Evolutionary conservation across 352 stramenopile genomes (phyloP), one percentile per base, ranked within the genome.

Genomic region (Globisporangium yorkense): DNA sequence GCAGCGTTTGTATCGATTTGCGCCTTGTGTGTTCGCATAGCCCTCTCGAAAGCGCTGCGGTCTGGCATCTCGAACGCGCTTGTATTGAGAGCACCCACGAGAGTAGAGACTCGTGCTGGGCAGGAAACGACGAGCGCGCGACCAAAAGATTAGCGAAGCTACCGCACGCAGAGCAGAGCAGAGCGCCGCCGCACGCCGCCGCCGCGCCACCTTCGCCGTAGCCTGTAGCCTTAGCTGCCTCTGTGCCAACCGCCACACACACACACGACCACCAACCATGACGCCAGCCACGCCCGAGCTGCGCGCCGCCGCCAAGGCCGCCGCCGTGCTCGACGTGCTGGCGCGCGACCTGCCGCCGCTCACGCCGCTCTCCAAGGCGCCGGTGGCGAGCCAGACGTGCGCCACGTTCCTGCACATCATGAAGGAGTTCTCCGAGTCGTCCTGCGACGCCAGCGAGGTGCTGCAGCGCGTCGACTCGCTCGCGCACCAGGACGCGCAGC

Each of bases 331-430:
- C 15, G 57, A 63, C 33, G 44, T 63, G 27, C 21, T 63, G 41
- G 57, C 56, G 31, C 56, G 56, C 50, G 57, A 63, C 9, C 33
- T 46, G 16, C 10, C 15, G 27, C 53, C 41, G 4, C 53, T 40
- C 49, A 29, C 51, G 57, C 24, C 51, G 57, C 24, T 20, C 40
- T 40, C 39, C 27, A 39, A 21, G 45, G 20, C 29, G 31, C 65
- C 72, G 55, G 76, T 82, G 69, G 72, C 67, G 52, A 83, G 71
- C 54, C 70, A 82, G 56, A 82, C 71, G 47, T 83, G 75, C 56
- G 67, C 80, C 35, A 77, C 82, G 61, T 88, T 88, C 59, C 63
- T 88, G 66, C 73, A 81, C 65, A 88, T 88, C 58, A 88, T 88
- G 77, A 84, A 84, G 52, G 77, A 88, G 63, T 88, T 86, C 57